Base-by-base conservation (phyloP, 2,329 filamentous ascomycete genomes). In the Tolypocladium cylindrosporum region DNA sequence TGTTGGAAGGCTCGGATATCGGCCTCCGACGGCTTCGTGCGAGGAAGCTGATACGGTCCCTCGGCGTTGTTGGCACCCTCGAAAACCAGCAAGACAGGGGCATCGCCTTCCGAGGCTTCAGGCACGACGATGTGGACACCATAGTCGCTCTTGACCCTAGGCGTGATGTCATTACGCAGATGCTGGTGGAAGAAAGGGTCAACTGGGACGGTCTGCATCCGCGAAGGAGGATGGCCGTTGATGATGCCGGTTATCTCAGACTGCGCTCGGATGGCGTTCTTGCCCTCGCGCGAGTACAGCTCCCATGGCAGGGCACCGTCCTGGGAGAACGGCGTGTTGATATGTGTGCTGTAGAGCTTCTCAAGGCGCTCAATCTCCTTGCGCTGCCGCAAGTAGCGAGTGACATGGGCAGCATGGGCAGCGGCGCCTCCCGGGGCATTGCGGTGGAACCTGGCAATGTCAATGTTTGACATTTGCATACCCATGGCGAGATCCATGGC, bases 401-500 rank as follows among this genome's bases (percentile, higher is more conserved):
- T 94, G 58, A 99, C 79, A 65, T 93, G 89, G 60, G 88, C 86
- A 14, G 92, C 93, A 69, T 99, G 93, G 10, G 81, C 78, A 57
- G 89, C 84, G 13, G 89, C 84, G 55, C 90, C 89, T 57, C 81
- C 79, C 39, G 88, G 84, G 19, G 88, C 87, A 66, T 84, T 87
- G 57, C 83, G 83, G 71, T 96, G 90, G 71, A 91, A 88, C 55
- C 87, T 85, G 39, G 88, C 85, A 64, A 96, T 83, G 68, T 97
- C 92, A 62, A 96, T 85, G 69, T 86, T 89, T 43, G 88, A 85
- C 78, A 87, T 89, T 67, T 91, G 87, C 86, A 97, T 93, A 69
- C 85, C 87, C 67, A 89, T 89, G 54, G 93, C 92, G 57, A 97
- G 80, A 64, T 96, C 89, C 80, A 95, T 91, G 54, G 92, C 90